Base-by-base conservation (phyloP, 2,329 filamentous ascomycete genomes). In the Drechslerella stenobrocha region DNA sequence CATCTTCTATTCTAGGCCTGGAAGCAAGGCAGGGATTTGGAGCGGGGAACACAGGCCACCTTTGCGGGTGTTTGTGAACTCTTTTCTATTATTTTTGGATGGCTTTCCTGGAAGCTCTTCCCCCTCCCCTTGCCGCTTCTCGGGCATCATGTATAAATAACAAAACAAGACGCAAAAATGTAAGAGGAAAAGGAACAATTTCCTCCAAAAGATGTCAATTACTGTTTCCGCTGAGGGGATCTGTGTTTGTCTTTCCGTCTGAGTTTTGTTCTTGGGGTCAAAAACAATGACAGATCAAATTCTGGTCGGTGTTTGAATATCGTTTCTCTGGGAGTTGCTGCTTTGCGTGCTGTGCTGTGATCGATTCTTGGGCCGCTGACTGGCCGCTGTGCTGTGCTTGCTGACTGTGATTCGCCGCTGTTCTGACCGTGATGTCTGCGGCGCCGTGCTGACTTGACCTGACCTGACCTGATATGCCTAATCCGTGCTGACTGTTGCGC, bases 101-200 rank as follows among this genome's bases (percentile, higher is more conserved):
- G 44, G 44, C 44, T 26, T 47, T 2, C 2, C 22, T 47, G 11
- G 2, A 47, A 47, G 44, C 44, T 47, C 24, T 47, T 47, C 22
- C 28, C 46, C 24, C 26, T 32, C 46, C 46, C 26, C 8, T 30
- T 28, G 13, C 4, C 18, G 18, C 13, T 20, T 11, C 26, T 32
- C 22, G 13, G 51, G 63, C 48, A 67, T 59, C 63, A 67, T 67
- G 63, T 67, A 67, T 67, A 67, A 67, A 67, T 67, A 67, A 59
- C 42, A 48, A 59, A 67, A 48, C 28, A 45, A 56, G 40, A 58
- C 8, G n/a, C 13, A 42, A 60, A 58, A 58, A 67, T 66, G 53
- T 59, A 66, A 37, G 52, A 66, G 61, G 51, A 46, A 48, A 48
- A 64, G 51, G 42, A 56, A 44, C 35, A 28, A 48, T 44, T 47